These are phyloP conservation scores for Xylaria flabelliformis DNA, from an alignment of 495 filamentous ascomycete species.

Conservation along the genomic window DNA sequence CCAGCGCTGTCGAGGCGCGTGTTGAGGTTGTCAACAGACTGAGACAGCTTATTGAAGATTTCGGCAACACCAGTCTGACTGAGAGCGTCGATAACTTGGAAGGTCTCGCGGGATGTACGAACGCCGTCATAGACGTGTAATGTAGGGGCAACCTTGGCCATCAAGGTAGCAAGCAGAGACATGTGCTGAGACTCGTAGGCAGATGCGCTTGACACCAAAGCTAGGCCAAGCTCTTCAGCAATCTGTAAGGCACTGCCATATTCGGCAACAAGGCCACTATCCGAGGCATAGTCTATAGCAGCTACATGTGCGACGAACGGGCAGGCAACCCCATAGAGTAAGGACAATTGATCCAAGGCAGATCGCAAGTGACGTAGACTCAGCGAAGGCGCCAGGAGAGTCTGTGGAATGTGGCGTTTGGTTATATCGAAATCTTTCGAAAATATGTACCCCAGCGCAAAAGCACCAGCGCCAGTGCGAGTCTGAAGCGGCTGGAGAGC, in stretches of 20 bases:
- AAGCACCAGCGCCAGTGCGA: constrained; percentile 84
- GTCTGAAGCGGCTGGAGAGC: constrained; percentile 82
- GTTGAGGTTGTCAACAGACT: constrained; percentile 64
- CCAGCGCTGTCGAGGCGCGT: constrained; percentile 76
- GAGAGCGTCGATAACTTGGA: constrained; percentile 83
- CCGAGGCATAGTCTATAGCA: constrained; percentile 84
- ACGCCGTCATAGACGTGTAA: constrained; percentile 95
- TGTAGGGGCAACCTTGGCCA: constrained; percentile 79
- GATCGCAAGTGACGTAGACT: constrained; percentile 80
- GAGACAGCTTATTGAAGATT: constrained; percentile 71
- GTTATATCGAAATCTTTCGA: constrained; percentile 90
- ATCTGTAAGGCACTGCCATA: constrained; percentile 81
- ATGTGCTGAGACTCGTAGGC: constrained; percentile 95
- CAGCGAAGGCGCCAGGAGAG: constrained; percentile 82
- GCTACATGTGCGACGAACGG: constrained; percentile 93
- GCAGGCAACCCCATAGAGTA: constrained; percentile 87
- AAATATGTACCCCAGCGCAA: constrained; percentile 96
- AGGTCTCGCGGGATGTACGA: constrained; percentile 81
- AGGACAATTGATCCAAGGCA: constrained; percentile 86
- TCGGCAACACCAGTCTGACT: constrained; percentile 72
- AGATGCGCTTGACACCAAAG: constrained; percentile 82
- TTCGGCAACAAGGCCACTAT: constrained; percentile 77
- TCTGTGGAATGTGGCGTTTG: constrained; percentile 91
- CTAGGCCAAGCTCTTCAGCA: constrained; percentile 91
- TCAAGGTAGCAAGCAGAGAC: constrained; percentile 83